Evolutionary conservation across 345 rosid genomes (phyloP), one percentile per base, ranked within the genome.

Genomic region (Syzygium aqueum): DNA sequence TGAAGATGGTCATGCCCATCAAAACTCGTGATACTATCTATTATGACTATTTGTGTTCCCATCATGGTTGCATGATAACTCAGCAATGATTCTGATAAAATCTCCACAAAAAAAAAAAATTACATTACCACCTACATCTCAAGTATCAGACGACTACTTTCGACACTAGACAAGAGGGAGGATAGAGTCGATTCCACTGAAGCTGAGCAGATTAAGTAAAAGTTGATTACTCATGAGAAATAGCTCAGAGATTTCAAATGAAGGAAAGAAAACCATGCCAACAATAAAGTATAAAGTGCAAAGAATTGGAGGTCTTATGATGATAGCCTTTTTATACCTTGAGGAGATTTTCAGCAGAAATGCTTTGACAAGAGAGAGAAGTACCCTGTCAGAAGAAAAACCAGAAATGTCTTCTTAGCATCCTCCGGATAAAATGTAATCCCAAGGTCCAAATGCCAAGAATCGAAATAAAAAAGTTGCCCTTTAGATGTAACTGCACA

Each of bases 311-410:
- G 37, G 11, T 46, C 50, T 13, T 25, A 21, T 17, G 73, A 86
- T 33, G 25, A 14, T 59, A 25, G 51, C n/a, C n/a, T 9, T 87
- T 87, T 73, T 59, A 46, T 92, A 95, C 99, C 99, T 97, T 97
- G 19, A 97, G 97, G 49, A 97, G 98, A 96, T 97, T 97, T 92
- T 96, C 97, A 65, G 99, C 98, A 43, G 92, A 91, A 85, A 91
- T 89, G 86, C 90, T 91, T 90, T 90, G 91, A 90, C 87, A 85
- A 43, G 89, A 87, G 86, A 89, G 65, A 89, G 88, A 87, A 54
- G 87, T 78, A 90, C 86, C 93, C 99, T 96, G 92, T 30, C 85
- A 51, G 77, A 87, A 9, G 87, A 88, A 91, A 73, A 89, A 87
- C 83, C 50, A 78, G 85, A 78, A 67, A 53, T 84, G 49, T 19